Base-by-base conservation (phyloP, 2,329 filamentous ascomycete genomes). In the Colletotrichum sp. region DNA sequence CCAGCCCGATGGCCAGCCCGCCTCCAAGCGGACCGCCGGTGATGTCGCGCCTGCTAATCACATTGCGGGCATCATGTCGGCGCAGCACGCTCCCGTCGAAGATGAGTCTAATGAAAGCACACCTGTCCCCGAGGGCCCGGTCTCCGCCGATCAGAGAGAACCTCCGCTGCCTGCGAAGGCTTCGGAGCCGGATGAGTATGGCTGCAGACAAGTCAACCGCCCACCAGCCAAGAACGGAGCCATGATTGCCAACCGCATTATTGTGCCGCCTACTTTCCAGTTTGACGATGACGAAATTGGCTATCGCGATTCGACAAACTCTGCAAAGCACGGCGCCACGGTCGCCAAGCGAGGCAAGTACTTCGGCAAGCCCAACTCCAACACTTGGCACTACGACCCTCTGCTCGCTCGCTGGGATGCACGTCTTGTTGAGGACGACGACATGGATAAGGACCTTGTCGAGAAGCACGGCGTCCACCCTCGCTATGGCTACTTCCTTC, bases 301-400 rank as follows among this genome's bases (percentile, higher is more conserved):
- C 16, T 92, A 91, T 81, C 87, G 89, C 26, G 91, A 92, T 79
- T 90, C 89, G 6, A 87, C 87, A 76, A 92, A 92, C 75, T 89
- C 90, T 78, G 87, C 88, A 34, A 86, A 86, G 75, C 89, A 90
- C 72, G 89, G 89, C 26, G 89, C 89, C 63, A 91, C 88, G 39
- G 87, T 86, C 78, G 86, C 87, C 16, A 88, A 89, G 76, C 86
- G 90, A 66, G 90, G 90, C 79, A 89, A 87, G 80, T 92, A 88
- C 78, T 84, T 91, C 63, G 86, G 89, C 77, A 88, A 85, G 32
- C 90, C 90, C 49, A 90, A 91, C 80, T 88, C 88, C 60, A 88
- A 87, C 73, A 87, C 86, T 71, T 85, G 90, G 81, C 90, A 91
- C 79, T 84, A 90, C 76, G 91, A 92, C 78, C 88, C 89, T 75